Percentiles rank a stretch among this genome's conserved stretches.
Evolutionary conservation across 139 green algal genomes (phyloP).

Genomic region (Coelastrella sp.): DNA sequence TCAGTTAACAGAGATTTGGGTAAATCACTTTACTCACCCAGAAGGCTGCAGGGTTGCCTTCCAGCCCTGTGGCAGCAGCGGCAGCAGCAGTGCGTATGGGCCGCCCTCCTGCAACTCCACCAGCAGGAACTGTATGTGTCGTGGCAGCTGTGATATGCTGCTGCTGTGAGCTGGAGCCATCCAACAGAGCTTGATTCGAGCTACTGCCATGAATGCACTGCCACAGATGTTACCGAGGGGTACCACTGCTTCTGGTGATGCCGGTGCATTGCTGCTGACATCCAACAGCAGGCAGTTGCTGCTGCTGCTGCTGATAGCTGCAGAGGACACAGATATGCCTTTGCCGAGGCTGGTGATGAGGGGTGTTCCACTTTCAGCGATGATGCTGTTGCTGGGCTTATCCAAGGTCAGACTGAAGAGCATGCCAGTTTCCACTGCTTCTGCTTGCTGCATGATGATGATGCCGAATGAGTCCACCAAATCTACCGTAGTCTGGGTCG

Average conservation of each 20-base stretch:
- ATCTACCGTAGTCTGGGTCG: too few species aligned
- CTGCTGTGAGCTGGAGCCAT: neutral
- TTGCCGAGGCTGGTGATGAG: neutral
- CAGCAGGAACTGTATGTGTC: slow-evolving; percentile 41
- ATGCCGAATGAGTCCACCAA: neutral
- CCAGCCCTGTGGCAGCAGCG: slow-evolving; percentile 24
- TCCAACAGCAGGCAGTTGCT: neutral
- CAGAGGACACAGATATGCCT: neutral
- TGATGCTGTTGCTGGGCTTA: neutral
- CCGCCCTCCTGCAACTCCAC: neutral
- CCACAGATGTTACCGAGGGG: neutral
- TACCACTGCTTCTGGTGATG: neutral
- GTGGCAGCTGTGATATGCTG: slow-evolving; percentile 16
- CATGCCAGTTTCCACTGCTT: neutral
- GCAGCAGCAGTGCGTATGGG: neutral
- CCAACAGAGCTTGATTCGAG: slow-evolving; percentile 41
- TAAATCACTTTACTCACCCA: neutral
- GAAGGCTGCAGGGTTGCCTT: slow-evolving; percentile 28
- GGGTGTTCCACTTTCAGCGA: neutral
- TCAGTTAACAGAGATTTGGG: too few species aligned
- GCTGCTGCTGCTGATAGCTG: neutral
- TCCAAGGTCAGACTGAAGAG: neutral
- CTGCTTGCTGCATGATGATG: neutral
- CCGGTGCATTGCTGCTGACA: neutral
- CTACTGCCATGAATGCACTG: slow-evolving; percentile 3